Evolutionary conservation across 768 basidiomycete genomes (phyloP).

Genomic region (Pleurotus salmoneostramineus): DNA sequence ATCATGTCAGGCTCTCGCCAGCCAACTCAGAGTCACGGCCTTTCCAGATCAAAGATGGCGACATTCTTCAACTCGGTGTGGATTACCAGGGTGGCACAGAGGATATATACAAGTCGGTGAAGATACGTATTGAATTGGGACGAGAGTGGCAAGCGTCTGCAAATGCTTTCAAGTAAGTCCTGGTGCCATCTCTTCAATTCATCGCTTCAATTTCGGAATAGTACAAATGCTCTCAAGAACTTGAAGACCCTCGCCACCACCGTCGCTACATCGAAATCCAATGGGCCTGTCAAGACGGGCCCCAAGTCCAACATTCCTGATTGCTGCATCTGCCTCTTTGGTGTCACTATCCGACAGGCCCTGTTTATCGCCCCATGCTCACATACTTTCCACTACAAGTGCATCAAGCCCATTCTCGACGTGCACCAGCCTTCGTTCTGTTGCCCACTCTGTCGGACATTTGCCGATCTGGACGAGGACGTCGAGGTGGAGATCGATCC

Average conservation of each 20-base stretch:
- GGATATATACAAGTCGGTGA: slow-evolving; percentile 96
- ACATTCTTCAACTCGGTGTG: slow-evolving; percentile 91
- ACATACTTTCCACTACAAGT: slow-evolving; percentile 96
- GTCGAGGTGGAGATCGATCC: slow-evolving; percentile 59
- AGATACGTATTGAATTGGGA: slow-evolving; percentile 86
- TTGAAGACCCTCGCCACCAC: slow-evolving; percentile 63
- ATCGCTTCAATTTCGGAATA: slow-evolving; percentile 17
- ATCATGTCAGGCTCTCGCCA: slow-evolving; percentile 84
- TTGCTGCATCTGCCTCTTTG: slow-evolving; percentile 92
- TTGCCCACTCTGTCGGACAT: slow-evolving; percentile 93
- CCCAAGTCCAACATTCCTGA: slow-evolving; percentile 57
- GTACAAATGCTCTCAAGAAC: slow-evolving; percentile 71
- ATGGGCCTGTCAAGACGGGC: slow-evolving; percentile 14
- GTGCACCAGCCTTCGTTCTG: slow-evolving; percentile 91
- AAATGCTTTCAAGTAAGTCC: slow-evolving; percentile 85
- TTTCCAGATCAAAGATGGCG: slow-evolving; percentile 84
- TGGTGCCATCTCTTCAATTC: too few relatives aligned
- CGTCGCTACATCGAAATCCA: slow-evolving; percentile 13
- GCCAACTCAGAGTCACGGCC: slow-evolving; percentile 81
- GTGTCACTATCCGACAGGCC: slow-evolving; percentile 90
- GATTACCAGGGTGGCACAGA: slow-evolving; percentile 98
- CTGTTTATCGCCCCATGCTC: slow-evolving; percentile 98
- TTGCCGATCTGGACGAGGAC: slow-evolving; percentile 92
- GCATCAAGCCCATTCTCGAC: slow-evolving; percentile 87
- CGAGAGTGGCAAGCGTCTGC: slow-evolving; percentile 87